These are phyloP conservation scores for Kodamaea hsintzibuensis DNA, from an alignment of 805 yeast genomes.

Conservation along the genomic window DNA sequence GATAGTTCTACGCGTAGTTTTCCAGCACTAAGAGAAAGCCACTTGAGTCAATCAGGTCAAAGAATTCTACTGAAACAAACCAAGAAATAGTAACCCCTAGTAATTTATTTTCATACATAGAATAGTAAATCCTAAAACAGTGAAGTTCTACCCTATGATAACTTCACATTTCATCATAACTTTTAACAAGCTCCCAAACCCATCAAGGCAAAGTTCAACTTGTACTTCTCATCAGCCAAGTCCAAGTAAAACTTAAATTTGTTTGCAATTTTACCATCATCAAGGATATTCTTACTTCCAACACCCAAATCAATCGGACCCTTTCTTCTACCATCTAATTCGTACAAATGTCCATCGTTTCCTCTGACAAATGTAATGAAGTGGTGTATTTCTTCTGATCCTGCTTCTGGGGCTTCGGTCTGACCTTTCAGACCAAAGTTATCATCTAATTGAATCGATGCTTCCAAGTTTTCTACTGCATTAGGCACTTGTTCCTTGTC, in stretches of 20 bases:
- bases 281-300: slow-evolving; percentile 49
- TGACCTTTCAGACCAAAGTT: slow-evolving; percentile 56
- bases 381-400: slow-evolving; percentile 58
- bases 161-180: no score
- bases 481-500: slow-evolving; percentile 35
- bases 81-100: no score
- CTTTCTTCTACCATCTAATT: slow-evolving; percentile 83
- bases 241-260: slow-evolving; percentile 70
- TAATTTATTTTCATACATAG: no score
- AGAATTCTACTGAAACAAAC: no score
- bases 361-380: slow-evolving; percentile 72
- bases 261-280: slow-evolving; percentile 47
- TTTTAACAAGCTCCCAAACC: slow-evolving; percentile 58
- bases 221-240: slow-evolving; percentile 57
- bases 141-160: no score
- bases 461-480: slow-evolving; percentile 49
- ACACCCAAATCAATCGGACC: slow-evolving; percentile 72
- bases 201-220: slow-evolving; percentile 70
- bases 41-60: no score
- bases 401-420: slow-evolving; percentile 66
- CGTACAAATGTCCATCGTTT: slow-evolving; percentile 62
- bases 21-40: no score
- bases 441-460: slow-evolving; percentile 40
- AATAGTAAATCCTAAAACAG: no score
- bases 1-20: no score